A percentile compares a stretch with the other conserved stretches of the same genome.
Evolutionary conservation across 2,329 filamentous ascomycete genomes (phyloP).

Genomic region (Arthrobotrys entomopaga): DNA sequence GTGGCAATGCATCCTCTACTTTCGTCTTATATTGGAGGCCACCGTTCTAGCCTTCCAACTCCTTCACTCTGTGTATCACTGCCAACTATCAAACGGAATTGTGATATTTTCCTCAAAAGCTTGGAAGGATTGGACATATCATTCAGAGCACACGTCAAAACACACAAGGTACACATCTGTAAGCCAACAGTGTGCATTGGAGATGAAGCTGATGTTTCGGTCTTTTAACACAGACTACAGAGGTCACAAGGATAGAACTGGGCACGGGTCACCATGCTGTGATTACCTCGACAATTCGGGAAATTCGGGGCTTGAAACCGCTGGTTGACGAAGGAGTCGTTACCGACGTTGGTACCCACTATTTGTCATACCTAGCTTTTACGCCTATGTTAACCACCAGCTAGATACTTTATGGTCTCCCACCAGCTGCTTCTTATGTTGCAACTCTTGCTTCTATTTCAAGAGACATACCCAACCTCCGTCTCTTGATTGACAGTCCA

Average conservation of each 20-base stretch:
- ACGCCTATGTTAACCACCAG: too few relatives aligned
- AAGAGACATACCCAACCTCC: constrained; percentile 69
- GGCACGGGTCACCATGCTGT: constrained; percentile 70
- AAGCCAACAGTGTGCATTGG: not conserved
- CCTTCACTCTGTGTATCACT: constrained; percentile 76
- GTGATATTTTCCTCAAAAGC: constrained; percentile 75
- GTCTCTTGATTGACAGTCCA: constrained; percentile 76
- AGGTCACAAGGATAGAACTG: constrained; percentile 76
- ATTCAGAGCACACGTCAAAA: constrained; percentile 83
- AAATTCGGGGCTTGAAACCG: constrained; percentile 74
- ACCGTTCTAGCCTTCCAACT: constrained; percentile 70
- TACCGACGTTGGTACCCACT: constrained; percentile 65
- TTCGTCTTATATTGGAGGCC: constrained; percentile 69
- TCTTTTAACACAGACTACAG: constrained; percentile 68
- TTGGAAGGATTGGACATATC: constrained; percentile 69
- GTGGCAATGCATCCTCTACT: constrained; percentile 57
- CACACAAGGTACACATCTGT: constrained; percentile 73
- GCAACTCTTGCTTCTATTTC: constrained; percentile 70
- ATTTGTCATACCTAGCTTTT: too few relatives aligned
- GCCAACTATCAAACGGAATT: constrained; percentile 74
- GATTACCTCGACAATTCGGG: constrained; percentile 78
- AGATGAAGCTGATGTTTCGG: constrained; percentile 48
- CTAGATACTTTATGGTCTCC: constrained; percentile 77
- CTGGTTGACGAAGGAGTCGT: constrained; percentile 70
- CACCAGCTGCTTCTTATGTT: constrained; percentile 71